A percentile compares a stretch with the other conserved stretches of the same genome.
Evolutionary conservation across 2,329 filamentous ascomycete genomes (phyloP).

Genomic region (Stagonosporopsis cucurbitacearum): DNA sequence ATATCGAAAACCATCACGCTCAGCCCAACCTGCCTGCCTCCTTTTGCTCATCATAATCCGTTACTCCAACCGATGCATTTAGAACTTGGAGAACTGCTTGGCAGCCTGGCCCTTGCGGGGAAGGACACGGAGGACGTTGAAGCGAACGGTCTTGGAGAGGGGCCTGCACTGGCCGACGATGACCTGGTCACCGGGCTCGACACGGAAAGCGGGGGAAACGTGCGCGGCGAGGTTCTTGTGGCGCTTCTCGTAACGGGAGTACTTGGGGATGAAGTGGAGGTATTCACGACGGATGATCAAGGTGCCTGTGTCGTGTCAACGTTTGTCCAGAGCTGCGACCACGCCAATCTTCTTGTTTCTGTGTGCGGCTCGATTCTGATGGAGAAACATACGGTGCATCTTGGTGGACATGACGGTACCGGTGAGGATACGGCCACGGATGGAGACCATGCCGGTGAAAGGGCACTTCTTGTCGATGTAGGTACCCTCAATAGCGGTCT

Average conservation of each 20-base stretch:
- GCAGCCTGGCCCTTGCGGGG: conserved; percentile 96
- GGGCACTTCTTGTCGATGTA: conserved; percentile 99
- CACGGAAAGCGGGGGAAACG: conserved; percentile 99
- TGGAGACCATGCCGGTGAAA: conserved; percentile 98
- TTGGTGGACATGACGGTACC: conserved; percentile 99
- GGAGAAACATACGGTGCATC: conserved; percentile 83
- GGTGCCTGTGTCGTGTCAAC: conserved; percentile 58
- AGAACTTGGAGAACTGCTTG: conserved; percentile 99
- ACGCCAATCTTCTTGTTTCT: conserved; percentile 91
- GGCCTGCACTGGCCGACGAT: conserved; percentile 99
- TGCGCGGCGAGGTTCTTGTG: conserved; percentile 99
- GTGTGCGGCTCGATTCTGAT: conserved; percentile 24
- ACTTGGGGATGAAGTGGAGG: conserved; percentile 99
- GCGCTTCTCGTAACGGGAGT: conserved; percentile 99
- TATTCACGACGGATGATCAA: conserved; percentile 99
- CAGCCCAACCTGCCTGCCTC: conserved; percentile 34
- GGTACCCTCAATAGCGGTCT: conserved; percentile 96
- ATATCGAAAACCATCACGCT: conserved; percentile 44
- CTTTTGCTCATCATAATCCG: conserved; percentile 38
- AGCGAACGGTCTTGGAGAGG: conserved; percentile 99
- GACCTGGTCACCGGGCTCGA: conserved; percentile 98
- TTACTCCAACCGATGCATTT: conserved; percentile 56
- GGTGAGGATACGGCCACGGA: conserved; percentile 99
- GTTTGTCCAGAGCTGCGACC: conserved; percentile 71
- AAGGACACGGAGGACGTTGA: conserved; percentile 99